These are phyloP conservation scores for Yamadazyma atlantica DNA, from an alignment of 1,139 yeast genomes.

Conservation along the genomic window DNA sequence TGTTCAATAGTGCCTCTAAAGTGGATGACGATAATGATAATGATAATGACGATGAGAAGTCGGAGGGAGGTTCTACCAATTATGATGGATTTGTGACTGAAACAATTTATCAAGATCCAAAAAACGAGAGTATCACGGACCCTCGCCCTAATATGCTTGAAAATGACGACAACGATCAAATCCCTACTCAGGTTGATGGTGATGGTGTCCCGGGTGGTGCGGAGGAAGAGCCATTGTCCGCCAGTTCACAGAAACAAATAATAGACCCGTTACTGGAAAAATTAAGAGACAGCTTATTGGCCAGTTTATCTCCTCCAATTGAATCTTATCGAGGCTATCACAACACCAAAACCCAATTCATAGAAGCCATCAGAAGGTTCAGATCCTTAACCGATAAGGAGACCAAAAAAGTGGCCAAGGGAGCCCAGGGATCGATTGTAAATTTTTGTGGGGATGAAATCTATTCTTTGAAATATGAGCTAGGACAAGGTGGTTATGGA, in stretches of 20 bases:
- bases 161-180: slow-evolving; percentile 1
- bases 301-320: slow-evolving; percentile 24
- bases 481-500: slow-evolving; percentile 84
- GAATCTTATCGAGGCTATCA: slow-evolving; percentile 30
- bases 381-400: slow-evolving; percentile 35
- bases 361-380: slow-evolving; percentile 28
- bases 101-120: slow-evolving; percentile 29
- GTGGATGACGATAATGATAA: slow-evolving; percentile 25
- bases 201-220: no score
- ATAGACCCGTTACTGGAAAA: slow-evolving; percentile 32
- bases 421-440: slow-evolving; percentile 42
- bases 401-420: slow-evolving; percentile 34
- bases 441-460: slow-evolving; percentile 52
- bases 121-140: no score
- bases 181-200: not conserved
- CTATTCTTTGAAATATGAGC: slow-evolving; percentile 55
- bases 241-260: slow-evolving; percentile 1
- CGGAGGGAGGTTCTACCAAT: slow-evolving; percentile 31
- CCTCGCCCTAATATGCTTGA: no score
- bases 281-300: slow-evolving; percentile 24
- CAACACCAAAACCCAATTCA: slow-evolving; percentile 14
- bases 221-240: slow-evolving; percentile 10
- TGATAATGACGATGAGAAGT: slow-evolving; percentile 28
- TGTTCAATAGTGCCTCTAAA: slow-evolving; percentile 68
- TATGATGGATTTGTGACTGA: slow-evolving; percentile 56